A percentile compares a stretch with the other conserved stretches of the same genome.
Evolutionary conservation across 306 rosid species (phyloP).

Genomic region (Geum urbanum): DNA sequence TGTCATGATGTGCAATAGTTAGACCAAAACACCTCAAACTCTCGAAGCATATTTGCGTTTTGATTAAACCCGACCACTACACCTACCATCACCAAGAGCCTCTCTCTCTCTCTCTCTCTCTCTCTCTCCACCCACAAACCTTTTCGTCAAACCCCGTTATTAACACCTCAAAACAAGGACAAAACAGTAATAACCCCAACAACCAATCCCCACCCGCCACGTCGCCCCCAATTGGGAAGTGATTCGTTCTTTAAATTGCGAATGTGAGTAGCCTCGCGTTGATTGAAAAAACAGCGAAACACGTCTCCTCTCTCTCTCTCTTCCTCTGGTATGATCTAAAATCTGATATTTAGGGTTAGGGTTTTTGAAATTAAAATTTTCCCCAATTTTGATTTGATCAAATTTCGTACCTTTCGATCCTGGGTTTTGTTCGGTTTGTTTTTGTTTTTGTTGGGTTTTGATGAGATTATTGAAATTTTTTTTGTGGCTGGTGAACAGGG

Average conservation of each 20-base stretch:
- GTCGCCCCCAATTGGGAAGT: constrained; percentile 23
- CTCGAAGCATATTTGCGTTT: background rate
- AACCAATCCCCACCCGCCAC: constrained; percentile 44
- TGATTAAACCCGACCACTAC: constrained; percentile 20
- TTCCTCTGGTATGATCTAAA: constrained; percentile 49
- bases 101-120: no score
- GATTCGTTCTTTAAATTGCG: constrained; percentile 32
- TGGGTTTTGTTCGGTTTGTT: constrained; percentile 6
- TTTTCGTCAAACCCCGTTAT: constrained; percentile 29
- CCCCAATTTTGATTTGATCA: constrained; percentile 3
- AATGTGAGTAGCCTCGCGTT: constrained; percentile 22
- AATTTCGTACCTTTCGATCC: background rate
- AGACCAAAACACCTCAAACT: background rate
- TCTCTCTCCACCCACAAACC: background rate
- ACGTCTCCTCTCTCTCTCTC: constrained; percentile 47
- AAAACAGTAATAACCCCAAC: constrained; percentile 29
- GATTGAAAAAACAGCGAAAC: constrained; percentile 23
- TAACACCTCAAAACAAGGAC: constrained; percentile 23
- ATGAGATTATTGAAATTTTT: background rate
- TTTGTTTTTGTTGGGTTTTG: constrained; percentile 4
- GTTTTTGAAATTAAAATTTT: constrained; percentile 26
- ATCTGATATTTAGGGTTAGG: constrained; percentile 50
- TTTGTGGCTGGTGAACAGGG: constrained; percentile 18
- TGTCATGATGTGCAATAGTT: background rate
- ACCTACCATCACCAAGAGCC: constrained; percentile 7